Base-by-base conservation (phyloP, 345 rosid species). In the Hibiscus mutabilis region DNA sequence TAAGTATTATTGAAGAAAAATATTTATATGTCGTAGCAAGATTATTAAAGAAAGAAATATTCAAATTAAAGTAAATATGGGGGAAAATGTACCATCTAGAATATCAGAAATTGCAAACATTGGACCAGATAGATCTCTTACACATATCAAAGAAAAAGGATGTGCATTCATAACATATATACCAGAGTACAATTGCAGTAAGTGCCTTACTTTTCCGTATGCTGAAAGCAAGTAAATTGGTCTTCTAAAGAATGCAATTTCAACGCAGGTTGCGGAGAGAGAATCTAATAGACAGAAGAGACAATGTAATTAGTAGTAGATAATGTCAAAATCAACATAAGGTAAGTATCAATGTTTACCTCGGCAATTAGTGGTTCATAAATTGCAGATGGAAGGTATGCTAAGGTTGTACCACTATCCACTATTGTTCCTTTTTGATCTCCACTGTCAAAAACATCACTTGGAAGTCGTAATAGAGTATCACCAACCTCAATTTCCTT, bases 341-440 rank as follows among this genome's bases (percentile, higher is more conserved):
- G 6, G 2, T 64, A 19, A 65, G 24, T 57, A 57, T 21, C 22
- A 42, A 9, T 9, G 56, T 13, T 56, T 62, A 89, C 98, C 88
- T 80, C 76, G 56, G 13, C 57, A 80, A 90, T 77, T 73, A 94
- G 0, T 19, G 86, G 66, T 25, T 87, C 78, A 74, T 87, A 90
- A 64, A 91, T 78, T 27, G 66, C 47, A 0, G 75, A 53, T 1
- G 98, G 97, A 64, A 94, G 86, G 85, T 91, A 94, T 60, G 92
- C 89, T 85, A 94, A 84, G 75, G 98, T 94, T 72, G 98, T 91
- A 72, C 98, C 98, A 76, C 97, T 94, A 72, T 94, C 98, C 47
- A 94, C 66, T 71, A 94, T 90, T 44, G 97, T 83, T 79, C 87
- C 91, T 68, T 74, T 87, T 10, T 62, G 73, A 35, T 75, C 82